phyloP scores from a whole-genome alignment of 306 rosid species.

The Cercis canadensis region DNA sequence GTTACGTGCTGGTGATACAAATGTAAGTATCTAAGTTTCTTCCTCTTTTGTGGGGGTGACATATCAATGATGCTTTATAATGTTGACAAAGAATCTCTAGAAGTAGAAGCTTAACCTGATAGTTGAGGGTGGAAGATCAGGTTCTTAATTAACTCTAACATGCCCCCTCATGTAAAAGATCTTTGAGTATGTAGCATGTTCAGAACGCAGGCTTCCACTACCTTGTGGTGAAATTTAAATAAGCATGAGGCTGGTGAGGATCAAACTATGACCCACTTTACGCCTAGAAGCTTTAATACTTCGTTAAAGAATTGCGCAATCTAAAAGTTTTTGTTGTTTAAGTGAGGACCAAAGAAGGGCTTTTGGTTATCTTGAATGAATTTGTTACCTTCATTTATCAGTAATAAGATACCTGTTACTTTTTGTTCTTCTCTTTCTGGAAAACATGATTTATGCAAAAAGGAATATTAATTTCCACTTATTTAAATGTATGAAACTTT shows the following conservation, averaged over 20 bases:
- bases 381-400: too few species aligned
- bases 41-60: conserved; percentile 28
- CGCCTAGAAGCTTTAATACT: too few species aligned
- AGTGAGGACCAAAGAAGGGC: too few species aligned
- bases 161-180: neutral
- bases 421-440: too few species aligned
- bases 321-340: too few species aligned
- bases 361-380: too few species aligned
- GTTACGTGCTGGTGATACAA: conserved; percentile 69
- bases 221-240: neutral
- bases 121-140: neutral
- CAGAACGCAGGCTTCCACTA: conserved; percentile 11
- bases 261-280: neutral
- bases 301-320: too few species aligned
- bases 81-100: conserved; percentile 24
- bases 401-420: too few species aligned
- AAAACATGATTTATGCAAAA: neutral
- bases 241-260: neutral
- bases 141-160: conserved; percentile 12
- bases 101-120: conserved; percentile 6
- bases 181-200: conserved; percentile 7
- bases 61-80: conserved; percentile 24
- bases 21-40: conserved; percentile 58
- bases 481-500: conserved; percentile 24
- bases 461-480: neutral